These are phyloP conservation scores for Teratosphaeria gauchensis DNA, from an alignment of 2,329 filamentous ascomycete species.

Conservation along the genomic window DNA sequence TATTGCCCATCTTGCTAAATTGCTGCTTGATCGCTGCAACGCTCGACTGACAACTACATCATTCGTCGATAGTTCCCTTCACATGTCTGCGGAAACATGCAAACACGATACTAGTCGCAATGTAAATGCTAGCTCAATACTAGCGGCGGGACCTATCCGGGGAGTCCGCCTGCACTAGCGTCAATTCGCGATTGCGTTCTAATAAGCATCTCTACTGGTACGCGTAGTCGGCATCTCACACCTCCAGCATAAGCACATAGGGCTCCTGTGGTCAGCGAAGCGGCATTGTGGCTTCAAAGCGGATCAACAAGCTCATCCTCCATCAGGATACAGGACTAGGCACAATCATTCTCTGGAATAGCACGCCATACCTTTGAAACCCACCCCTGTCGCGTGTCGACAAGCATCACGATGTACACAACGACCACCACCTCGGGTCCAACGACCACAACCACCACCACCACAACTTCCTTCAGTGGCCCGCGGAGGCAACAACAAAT, in stretches of 20 bases:
- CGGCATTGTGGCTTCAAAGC: no score
- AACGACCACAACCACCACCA: background rate
- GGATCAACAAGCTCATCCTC: no score
- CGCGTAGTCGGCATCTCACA: background rate
- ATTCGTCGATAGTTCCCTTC: background rate
- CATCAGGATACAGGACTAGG: no score
- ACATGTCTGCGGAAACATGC: no score
- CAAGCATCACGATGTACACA: background rate
- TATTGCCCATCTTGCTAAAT: conserved; percentile 3
- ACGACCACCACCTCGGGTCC: background rate
- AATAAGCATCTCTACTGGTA: background rate
- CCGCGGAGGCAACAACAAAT: background rate
- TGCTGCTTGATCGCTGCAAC: background rate
- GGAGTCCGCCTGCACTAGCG: background rate
- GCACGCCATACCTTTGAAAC: background rate
- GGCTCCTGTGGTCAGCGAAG: background rate
- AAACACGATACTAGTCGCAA: background rate
- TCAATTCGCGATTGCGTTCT: background rate
- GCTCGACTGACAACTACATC: background rate
- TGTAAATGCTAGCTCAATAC: background rate
- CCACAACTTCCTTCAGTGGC: background rate
- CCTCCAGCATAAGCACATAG: background rate
- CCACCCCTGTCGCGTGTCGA: background rate
- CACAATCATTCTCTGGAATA: no score
- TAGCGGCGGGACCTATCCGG: background rate